Percentiles rank a stretch among this genome's conserved stretches.
These are phyloP conservation scores for Aaosphaeria arxii DNA, from an alignment of 2,329 filamentous ascomycete genomes.

Conservation along the genomic window DNA sequence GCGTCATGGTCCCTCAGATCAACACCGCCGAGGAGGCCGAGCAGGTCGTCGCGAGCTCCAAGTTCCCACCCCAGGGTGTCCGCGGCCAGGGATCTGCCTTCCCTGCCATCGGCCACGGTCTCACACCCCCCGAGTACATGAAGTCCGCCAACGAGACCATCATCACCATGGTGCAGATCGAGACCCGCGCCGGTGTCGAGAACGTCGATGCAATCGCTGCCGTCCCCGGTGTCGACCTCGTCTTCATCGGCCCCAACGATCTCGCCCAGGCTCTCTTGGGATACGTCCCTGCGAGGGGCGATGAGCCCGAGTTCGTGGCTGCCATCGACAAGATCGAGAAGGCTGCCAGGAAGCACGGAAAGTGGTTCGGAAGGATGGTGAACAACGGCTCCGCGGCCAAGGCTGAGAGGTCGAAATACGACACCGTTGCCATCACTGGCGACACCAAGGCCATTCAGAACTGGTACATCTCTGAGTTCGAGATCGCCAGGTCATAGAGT, in stretches of 20 bases:
- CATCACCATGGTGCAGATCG: conserved; percentile 66
- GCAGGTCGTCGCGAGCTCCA: conserved; percentile 49
- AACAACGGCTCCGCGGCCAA: conserved; percentile 42
- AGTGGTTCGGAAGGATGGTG: conserved; percentile 58
- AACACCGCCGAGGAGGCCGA: conserved; percentile 48
- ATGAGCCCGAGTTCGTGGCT: conserved; percentile 55
- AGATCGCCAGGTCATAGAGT: not conserved
- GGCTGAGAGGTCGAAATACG: conserved; percentile 37
- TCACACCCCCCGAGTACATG: conserved; percentile 54
- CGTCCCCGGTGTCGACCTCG: conserved; percentile 58
- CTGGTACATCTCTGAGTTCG: conserved; percentile 34
- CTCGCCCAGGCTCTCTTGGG: conserved; percentile 56
- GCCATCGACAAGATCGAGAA: conserved; percentile 52
- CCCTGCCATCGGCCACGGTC: conserved; percentile 45
- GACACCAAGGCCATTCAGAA: conserved; percentile 51
- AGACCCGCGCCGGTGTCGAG: conserved; percentile 61
- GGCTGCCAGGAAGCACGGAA: conserved; percentile 60
- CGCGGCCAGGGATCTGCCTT: conserved; percentile 59
- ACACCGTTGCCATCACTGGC: conserved; percentile 46
- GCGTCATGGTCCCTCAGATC: conserved; percentile 56
- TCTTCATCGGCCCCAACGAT: conserved; percentile 67
- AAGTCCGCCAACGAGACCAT: conserved; percentile 57
- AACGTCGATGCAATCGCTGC: conserved; percentile 61
- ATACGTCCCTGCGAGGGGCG: conserved; percentile 53
- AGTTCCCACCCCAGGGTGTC: conserved; percentile 55